Conservation (phyloP, 2,329 filamentous ascomycete species). For the Blastomyces gilchristii region DNA sequence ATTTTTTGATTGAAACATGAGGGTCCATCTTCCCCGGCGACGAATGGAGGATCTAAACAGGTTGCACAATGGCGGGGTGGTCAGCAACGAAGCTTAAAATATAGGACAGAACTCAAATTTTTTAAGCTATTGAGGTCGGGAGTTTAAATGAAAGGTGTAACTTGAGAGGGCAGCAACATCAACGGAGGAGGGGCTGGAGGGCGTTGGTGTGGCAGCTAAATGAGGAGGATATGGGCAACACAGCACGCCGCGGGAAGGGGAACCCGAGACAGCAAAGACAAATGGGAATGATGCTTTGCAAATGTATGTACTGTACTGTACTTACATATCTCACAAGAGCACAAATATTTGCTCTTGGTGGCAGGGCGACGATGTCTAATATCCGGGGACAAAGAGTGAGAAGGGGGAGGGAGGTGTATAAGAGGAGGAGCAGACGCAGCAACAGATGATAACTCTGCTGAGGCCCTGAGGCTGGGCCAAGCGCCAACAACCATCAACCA, state of each 20-base stretch:
- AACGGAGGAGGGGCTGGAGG: not conserved
- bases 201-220: not conserved
- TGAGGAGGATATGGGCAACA: not conserved
- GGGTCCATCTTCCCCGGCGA: slow-evolving; percentile 19
- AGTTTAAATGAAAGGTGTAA: not conserved
- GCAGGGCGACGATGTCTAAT: not conserved
- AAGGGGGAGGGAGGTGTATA: not conserved
- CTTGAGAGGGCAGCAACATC: not conserved
- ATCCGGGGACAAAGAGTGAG: not conserved
- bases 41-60: slow-evolving; percentile 2
- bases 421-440: not conserved
- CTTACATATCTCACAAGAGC: slow-evolving; percentile 3
- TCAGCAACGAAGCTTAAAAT: not conserved
- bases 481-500: not conserved
- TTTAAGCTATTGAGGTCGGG: not conserved
- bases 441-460: not conserved
- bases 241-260: not conserved
- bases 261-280: not conserved
- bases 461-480: not conserved
- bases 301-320: not conserved
- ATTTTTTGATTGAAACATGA: slow-evolving; percentile 49
- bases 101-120: not conserved
- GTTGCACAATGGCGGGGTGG: not conserved
- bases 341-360: not conserved
- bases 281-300: not conserved